Base-by-base conservation (phyloP, 1,284 basidiomycete species). In the Agroathelia rolfsii region DNA sequence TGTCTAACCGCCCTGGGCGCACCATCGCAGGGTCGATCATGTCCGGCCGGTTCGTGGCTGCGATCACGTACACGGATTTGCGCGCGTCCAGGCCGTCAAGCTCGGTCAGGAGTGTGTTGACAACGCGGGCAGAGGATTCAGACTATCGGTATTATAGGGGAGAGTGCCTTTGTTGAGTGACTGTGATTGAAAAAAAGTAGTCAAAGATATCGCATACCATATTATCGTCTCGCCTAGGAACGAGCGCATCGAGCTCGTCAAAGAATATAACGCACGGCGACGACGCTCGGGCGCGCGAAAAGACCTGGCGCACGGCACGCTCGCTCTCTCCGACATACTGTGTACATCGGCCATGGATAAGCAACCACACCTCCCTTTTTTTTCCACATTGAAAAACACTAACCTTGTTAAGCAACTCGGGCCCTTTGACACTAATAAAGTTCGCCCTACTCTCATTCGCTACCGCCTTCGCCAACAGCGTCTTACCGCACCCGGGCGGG, bases 291-390 rank as follows among this genome's bases (percentile, higher is more conserved):
- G 95, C 95, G 58, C 95, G 97, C 32, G 86, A 68, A 58, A 99
- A 99, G 30, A 95, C 82, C 46, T 98, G 94, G 17, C 95, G 72
- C 4, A 98, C 83, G 0, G 90, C 87, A 20, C 87, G 72, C 57
- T 99, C 95, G 1, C 89, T 95, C 58, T 98, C 95, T 24, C 95
- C 95, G 4, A 99, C 89, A 47, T 84, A 99, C 59, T 98, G n/a
- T 98, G 62, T 85, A 97, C 36, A 97, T 59, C 1, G 97, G 69
- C 88, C 94, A 46, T 15, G 32, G 39, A 37, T 12, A 25, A 19
- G 30, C 11, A 31, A 16, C 25, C 25, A 39, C 9, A 40, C 37
- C 22, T 29, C 29, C 28, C 9, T 20, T 32, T 30, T 11, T 7
- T 18, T 26, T 19, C 24, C 17, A n/a, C 28, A 25, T 24, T 24